Conservation (phyloP, 306 rosid genomes). For the Leucaena leucocephala region DNA sequence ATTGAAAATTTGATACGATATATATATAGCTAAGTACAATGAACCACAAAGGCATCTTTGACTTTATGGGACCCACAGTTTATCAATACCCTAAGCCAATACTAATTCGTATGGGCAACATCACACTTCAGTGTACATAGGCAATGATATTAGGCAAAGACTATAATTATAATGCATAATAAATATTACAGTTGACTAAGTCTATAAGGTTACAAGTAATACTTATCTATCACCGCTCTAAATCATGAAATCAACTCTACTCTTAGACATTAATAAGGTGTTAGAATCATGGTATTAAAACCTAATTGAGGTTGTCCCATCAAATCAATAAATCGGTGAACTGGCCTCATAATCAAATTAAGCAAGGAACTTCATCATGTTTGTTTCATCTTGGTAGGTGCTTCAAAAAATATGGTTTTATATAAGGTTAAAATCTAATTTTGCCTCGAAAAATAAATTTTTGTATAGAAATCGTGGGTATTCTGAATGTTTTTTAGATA, state of each 20-base stretch:
- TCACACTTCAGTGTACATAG: background rate
- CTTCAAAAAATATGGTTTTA: background rate
- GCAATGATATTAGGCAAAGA: background rate
- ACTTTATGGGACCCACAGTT: background rate
- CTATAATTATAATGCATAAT: background rate
- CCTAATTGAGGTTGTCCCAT: no score
- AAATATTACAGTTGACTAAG: no score
- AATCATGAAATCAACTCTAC: no score
- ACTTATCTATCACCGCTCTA: no score
- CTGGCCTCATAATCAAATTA: background rate
- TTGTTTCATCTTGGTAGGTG: background rate
- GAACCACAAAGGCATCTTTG: conserved; percentile 1
- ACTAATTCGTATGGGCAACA: background rate
- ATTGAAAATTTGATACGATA: background rate
- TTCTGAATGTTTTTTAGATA: no score
- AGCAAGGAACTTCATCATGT: background rate
- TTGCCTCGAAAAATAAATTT: no score
- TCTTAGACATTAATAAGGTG: no score
- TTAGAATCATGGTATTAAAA: no score
- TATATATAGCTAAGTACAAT: conserved; percentile 3
- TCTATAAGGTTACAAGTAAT: no score
- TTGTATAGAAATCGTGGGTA: no score
- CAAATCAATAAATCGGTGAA: no score
- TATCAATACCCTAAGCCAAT: background rate
- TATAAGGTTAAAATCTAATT: background rate